Base-by-base conservation (phyloP, 2,329 filamentous ascomycete genomes). In the Stagonosporopsis vannaccii region DNA sequence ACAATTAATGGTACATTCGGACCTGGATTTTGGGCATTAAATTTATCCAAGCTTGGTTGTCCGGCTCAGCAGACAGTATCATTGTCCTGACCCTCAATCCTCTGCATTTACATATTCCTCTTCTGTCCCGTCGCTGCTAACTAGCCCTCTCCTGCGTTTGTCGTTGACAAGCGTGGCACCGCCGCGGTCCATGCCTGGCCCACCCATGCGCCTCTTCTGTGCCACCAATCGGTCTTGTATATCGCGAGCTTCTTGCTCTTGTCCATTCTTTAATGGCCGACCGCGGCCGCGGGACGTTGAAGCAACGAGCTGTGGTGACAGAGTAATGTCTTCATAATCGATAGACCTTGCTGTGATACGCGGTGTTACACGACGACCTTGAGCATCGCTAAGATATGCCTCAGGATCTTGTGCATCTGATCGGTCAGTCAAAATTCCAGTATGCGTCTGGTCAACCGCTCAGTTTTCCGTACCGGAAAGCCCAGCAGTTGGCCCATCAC, bases 401-500 rank as follows among this genome's bases (percentile, higher is more conserved):
- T 81, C 79, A 35, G 78, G 78, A 60, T 79, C 77, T 62, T 73
- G 65, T 43, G 70, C 65, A 63, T 77, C 72, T 75, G 52, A 35
- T 58, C 17, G 59, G 43, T 65, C 25, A 56, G 62, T 72, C 61
- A 70, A 60, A 56, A 33, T 51, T 54, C 62, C 42, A 62, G 47
- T 15, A 15, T 45, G 42, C 19, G 42, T 47, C n/a, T 37, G 11
- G n/a, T 40, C n/a, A 26, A 12, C 36, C 50, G 26, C 36, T 56
- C 49, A 54, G 47, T 63, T 63, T 61, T 67, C 77, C 82, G 84
- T 80, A 87, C 85, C 84, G 76, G 80, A 81, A 66, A 80, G 74
- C 58, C 80, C 80, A 55, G 80, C 79, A 43, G 78, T 78, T 37
- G 84, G 85, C 48, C 86, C 85, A 74, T 87, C 85, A n/a, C 85